phyloP scores from a whole-genome alignment of 2,329 filamentous ascomycete genomes.

The Cercospora sojina region DNA sequence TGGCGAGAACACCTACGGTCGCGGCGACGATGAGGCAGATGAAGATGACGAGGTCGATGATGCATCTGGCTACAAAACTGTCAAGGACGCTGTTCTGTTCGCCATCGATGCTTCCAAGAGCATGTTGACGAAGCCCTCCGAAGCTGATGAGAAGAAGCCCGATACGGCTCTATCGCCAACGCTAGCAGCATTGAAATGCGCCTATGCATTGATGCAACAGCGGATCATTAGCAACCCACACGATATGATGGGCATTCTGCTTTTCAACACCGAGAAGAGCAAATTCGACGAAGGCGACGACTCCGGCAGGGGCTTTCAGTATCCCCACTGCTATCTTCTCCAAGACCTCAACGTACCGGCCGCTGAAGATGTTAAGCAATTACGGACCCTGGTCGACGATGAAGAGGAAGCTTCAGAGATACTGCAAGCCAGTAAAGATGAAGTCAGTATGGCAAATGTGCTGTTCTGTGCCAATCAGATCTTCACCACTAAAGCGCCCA shows the following conservation, averaged over 20 bases:
- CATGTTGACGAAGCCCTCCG: constrained; percentile 71
- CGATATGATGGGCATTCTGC: constrained; percentile 93
- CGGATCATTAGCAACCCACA: constrained; percentile 95
- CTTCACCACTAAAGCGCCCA: constrained; percentile 90
- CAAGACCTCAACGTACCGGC: constrained; percentile 84
- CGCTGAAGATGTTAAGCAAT: constrained; percentile 77
- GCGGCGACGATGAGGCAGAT: constrained; percentile 54
- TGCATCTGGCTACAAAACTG: constrained; percentile 76
- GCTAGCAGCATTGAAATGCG: constrained; percentile 85
- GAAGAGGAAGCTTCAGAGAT: constrained; percentile 69
- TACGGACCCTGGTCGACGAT: constrained; percentile 75
- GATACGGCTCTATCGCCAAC: constrained; percentile 71
- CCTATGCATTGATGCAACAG: constrained; percentile 94
- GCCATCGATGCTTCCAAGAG: constrained; percentile 87
- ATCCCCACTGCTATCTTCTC: constrained; percentile 90
- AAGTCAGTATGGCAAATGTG: constrained; percentile 79
- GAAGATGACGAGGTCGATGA: constrained; percentile 69
- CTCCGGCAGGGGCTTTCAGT: constrained; percentile 59
- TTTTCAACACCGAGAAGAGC: constrained; percentile 86
- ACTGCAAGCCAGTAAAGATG: constrained; percentile 66
- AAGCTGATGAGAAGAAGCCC: constrained; percentile 68
- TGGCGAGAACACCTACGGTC: constrained; percentile 32
- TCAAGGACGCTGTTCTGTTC: constrained; percentile 97
- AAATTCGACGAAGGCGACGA: constrained; percentile 70
- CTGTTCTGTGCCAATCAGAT: constrained; percentile 95